Conservation (phyloP, 306 rosid genomes). For the Dryas octopetala region DNA sequence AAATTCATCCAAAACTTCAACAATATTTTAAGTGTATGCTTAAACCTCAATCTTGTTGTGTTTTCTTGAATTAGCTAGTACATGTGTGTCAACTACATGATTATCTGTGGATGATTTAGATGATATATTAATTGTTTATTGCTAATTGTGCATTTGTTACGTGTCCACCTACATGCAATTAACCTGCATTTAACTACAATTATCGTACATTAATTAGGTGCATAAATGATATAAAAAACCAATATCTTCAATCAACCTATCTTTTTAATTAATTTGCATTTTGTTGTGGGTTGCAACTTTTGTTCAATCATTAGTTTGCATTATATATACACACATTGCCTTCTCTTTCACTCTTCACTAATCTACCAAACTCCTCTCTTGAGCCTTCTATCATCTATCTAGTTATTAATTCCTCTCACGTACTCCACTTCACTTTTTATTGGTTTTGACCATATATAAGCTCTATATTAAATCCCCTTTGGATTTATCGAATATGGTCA, state of each 20-base stretch:
- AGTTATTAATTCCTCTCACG: not conserved
- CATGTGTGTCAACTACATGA: not conserved
- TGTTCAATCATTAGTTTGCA: constrained; percentile 1
- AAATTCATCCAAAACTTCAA: not conserved
- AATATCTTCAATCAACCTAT: not conserved
- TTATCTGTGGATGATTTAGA: not conserved
- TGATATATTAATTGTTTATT: not conserved
- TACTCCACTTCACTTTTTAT: too few species aligned
- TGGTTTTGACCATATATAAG: too few species aligned
- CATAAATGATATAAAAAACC: not conserved
- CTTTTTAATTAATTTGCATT: not conserved
- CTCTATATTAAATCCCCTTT: too few species aligned
- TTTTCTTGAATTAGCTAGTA: too few species aligned
- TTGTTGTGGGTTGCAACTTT: not conserved
- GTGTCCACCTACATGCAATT: constrained; percentile 8
- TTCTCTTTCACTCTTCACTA: not conserved
- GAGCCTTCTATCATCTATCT: not conserved
- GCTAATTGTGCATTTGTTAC: not conserved
- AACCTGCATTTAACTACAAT: not conserved
- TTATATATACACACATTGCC: constrained; percentile 1
- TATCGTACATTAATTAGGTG: not conserved
- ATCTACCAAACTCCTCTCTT: not conserved
- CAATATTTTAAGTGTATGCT: too few species aligned
- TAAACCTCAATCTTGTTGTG: too few species aligned
- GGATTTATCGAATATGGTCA: constrained; percentile 8